phyloP scores from a whole-genome alignment of 352 stramenopile genomes.

The Phytopythium sindhum region DNA sequence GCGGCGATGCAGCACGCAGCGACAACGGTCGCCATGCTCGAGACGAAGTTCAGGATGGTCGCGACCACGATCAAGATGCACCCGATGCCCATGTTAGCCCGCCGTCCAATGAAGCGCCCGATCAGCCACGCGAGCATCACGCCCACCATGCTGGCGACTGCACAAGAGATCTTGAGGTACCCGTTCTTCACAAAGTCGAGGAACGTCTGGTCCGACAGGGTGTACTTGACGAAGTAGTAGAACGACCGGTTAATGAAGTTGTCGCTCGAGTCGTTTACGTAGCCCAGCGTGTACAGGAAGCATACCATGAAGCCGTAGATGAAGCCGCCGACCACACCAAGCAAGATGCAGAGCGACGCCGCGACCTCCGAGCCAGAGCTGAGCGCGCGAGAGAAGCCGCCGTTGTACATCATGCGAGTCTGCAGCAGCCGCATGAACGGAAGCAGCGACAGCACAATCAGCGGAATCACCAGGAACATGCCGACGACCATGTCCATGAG shows the following conservation, averaged over 20 bases:
- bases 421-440: conserved; percentile 87
- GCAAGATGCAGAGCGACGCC: conserved; percentile 71
- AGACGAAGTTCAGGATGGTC: conserved; percentile 57
- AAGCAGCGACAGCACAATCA: conserved; percentile 70
- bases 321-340: conserved; percentile 74
- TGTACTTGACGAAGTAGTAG: conserved; percentile 47
- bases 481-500: conserved; percentile 86
- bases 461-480: conserved; percentile 69
- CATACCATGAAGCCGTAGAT: conserved; percentile 73
- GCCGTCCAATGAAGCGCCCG: conserved; percentile 55
- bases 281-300: conserved; percentile 67
- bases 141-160: conserved; percentile 44
- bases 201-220: conserved; percentile 35
- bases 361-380: conserved; percentile 81
- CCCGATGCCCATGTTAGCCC: conserved; percentile 57
- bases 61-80: conserved; percentile 44
- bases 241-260: conserved; percentile 83
- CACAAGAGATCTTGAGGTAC: conserved; percentile 54
- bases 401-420: conserved; percentile 86
- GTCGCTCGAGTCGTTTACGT: conserved; percentile 65
- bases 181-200: conserved; percentile 46
- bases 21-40: conserved; percentile 50
- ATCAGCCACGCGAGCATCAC: conserved; percentile 50
- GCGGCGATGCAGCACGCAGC: conserved; percentile 48
- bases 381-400: conserved; percentile 74